These are phyloP conservation scores for Mycosphaerella arachidis DNA, from an alignment of 2,329 filamentous ascomycete genomes.

Conservation along the genomic window DNA sequence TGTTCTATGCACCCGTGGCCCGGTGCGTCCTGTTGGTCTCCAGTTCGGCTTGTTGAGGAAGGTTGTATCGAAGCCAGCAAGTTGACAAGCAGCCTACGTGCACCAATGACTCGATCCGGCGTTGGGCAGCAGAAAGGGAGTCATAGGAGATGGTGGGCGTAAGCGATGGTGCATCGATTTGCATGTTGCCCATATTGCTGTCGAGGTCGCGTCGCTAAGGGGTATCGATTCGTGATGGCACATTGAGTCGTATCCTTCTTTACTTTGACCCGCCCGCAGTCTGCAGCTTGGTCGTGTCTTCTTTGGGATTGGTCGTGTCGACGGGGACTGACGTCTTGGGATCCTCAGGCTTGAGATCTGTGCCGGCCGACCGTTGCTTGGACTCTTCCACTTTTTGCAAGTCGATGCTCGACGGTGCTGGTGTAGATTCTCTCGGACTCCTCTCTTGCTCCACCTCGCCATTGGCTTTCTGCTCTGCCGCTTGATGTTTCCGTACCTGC, in stretches of 20 bases:
- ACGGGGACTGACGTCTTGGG: conserved; percentile 26
- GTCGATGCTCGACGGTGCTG: conserved; percentile 38
- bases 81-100: neutral
- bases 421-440: conserved; percentile 49
- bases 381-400: conserved; percentile 24
- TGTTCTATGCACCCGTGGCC: conserved; percentile 5
- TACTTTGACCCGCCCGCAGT: conserved; percentile 11
- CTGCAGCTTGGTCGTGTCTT: conserved; percentile 3
- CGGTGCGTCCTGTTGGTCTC: conserved; percentile 7
- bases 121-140: neutral
- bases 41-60: neutral
- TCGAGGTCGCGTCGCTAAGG: conserved; percentile 13
- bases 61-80: neutral
- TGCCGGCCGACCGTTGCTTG: conserved; percentile 22
- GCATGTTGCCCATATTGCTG: conserved; percentile 3
- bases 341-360: conserved; percentile 22
- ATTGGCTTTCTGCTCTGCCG: conserved; percentile 21
- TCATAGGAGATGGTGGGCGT: neutral
- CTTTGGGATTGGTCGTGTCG: conserved; percentile 15
- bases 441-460: conserved; percentile 26
- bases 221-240: conserved; percentile 22
- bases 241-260: conserved; percentile 5
- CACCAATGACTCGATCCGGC: neutral
- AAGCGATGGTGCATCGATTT: neutral
- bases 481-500: conserved; percentile 67